A percentile compares a stretch with the other conserved stretches of the same genome.
Conservation (phyloP, 2,329 filamentous ascomycete genomes). For the Hypocrella siamensis region DNA sequence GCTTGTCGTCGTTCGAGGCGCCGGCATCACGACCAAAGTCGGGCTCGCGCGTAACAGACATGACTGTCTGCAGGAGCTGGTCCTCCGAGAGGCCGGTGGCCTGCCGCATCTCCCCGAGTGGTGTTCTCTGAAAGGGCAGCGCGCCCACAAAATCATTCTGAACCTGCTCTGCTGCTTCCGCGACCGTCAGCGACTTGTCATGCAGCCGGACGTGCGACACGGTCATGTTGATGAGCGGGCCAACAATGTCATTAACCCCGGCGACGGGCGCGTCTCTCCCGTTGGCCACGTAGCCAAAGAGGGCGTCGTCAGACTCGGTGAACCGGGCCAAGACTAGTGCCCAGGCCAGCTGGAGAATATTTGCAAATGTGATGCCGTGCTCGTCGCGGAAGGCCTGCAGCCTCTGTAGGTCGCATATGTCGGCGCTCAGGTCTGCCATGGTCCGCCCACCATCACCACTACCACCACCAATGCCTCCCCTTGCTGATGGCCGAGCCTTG, state of each 20-base stretch:
- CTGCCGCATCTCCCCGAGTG: too few species aligned
- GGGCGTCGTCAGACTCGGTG: conserved; percentile 21
- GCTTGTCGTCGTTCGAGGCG: too few species aligned
- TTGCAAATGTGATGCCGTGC: conserved; percentile 28
- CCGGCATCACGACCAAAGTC: too few species aligned
- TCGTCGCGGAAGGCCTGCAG: conserved; percentile 16
- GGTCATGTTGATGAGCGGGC: conserved; percentile 37
- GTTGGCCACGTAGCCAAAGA: conserved; percentile 36
- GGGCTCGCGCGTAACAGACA: too few species aligned
- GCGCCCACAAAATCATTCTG: too few species aligned
- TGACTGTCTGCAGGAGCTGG: too few species aligned
- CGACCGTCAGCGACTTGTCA: too few species aligned
- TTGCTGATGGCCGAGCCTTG: neutral
- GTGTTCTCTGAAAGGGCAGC: too few species aligned
- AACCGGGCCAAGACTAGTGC: conserved; percentile 30
- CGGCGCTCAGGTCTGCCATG: neutral
- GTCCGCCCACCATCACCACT: neutral
- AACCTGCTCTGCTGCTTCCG: too few species aligned
- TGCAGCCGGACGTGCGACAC: too few species aligned
- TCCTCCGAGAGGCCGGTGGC: too few species aligned
- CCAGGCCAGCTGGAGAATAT: conserved; percentile 34
- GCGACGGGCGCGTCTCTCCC: conserved; percentile 34
- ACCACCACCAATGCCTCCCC: neutral
- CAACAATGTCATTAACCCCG: conserved; percentile 30
- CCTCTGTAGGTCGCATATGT: neutral